Evolutionary conservation across 2,329 filamentous ascomycete species (phyloP).

Genomic region (Blumeria graminis): DNA sequence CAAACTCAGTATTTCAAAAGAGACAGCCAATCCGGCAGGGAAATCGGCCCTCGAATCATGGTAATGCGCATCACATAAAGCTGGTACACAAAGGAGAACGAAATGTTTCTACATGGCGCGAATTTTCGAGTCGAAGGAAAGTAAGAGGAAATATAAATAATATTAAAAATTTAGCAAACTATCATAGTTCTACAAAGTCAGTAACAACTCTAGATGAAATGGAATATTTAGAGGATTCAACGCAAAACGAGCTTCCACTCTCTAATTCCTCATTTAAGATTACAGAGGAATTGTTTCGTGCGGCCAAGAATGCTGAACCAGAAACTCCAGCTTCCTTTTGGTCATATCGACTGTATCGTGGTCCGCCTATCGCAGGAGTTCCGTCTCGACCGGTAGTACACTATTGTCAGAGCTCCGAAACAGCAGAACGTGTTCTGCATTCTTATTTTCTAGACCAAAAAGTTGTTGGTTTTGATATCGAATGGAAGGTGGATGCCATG

Average conservation of each 20-base stretch:
- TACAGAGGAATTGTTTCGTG: slow-evolving; percentile 20
- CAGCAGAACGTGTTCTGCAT: slow-evolving; percentile 40
- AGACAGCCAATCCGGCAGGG: too few relatives aligned
- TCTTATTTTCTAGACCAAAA: slow-evolving; percentile 42
- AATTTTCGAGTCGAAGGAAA: too few relatives aligned
- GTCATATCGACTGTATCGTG: slow-evolving; percentile 43
- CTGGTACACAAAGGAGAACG: too few relatives aligned
- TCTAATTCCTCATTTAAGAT: slow-evolving; percentile 24
- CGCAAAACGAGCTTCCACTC: slow-evolving; percentile 15
- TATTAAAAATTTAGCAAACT: too few relatives aligned
- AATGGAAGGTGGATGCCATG: slow-evolving; percentile 42
- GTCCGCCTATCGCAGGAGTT: slow-evolving; percentile 23
- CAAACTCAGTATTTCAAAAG: too few relatives aligned
- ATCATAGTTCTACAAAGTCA: too few relatives aligned
- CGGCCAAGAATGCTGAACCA: slow-evolving; percentile 22
- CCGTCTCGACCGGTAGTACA: slow-evolving; percentile 31
- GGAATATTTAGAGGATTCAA: slow-evolving; percentile 5
- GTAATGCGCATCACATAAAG: too few relatives aligned
- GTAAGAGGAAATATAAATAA: too few relatives aligned
- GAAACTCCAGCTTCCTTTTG: slow-evolving; percentile 32
- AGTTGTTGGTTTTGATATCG: slow-evolving; percentile 70
- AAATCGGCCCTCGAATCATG: too few relatives aligned
- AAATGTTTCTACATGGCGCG: too few relatives aligned
- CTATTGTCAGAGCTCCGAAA: slow-evolving; percentile 47
- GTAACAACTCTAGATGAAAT: too few relatives aligned